phyloP scores from a whole-genome alignment of 2,329 filamentous ascomycete genomes.

The Colletotrichum neosansevieriae region DNA sequence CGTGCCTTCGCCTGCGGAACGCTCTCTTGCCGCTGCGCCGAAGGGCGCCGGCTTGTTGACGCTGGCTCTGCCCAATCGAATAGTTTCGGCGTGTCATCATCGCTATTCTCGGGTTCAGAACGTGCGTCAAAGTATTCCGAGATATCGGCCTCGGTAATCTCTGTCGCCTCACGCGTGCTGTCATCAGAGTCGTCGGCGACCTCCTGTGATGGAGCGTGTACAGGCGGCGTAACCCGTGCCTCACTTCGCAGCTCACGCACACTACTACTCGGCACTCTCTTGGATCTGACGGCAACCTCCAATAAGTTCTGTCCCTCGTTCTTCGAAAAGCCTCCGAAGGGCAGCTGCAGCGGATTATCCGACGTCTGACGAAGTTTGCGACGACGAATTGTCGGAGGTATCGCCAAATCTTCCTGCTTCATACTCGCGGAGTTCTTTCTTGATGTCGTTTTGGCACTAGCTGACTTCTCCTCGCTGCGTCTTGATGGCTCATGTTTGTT shows the following conservation, averaged over 20 bases:
- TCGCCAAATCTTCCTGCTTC: not conserved
- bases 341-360: constrained; percentile 24
- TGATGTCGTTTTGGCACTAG: not conserved
- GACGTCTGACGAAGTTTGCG: constrained; percentile 31
- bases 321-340: not conserved
- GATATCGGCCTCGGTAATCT: constrained; percentile 37
- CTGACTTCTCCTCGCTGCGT: constrained; percentile 1
- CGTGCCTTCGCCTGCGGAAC: not conserved
- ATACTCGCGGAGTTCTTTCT: no score
- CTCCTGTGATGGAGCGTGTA: not conserved
- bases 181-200: constrained; percentile 8
- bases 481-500: not conserved
- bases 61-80: not conserved
- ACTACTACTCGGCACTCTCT: not conserved
- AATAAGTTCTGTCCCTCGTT: constrained; percentile 12
- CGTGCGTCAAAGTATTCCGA: constrained; percentile 32
- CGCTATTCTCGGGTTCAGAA: constrained; percentile 19
- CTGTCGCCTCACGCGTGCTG: constrained; percentile 22
- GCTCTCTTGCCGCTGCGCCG: not conserved
- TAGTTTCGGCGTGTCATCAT: not conserved
- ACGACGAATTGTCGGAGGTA: constrained; percentile 16
- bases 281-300: not conserved
- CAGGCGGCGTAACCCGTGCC: not conserved
- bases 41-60: not conserved
- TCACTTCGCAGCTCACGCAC: constrained; percentile 6